A percentile compares a stretch with the other conserved stretches of the same genome.
phyloP scores from a whole-genome alignment of 306 rosid genomes.

The Heteromeles arbutifolia region DNA sequence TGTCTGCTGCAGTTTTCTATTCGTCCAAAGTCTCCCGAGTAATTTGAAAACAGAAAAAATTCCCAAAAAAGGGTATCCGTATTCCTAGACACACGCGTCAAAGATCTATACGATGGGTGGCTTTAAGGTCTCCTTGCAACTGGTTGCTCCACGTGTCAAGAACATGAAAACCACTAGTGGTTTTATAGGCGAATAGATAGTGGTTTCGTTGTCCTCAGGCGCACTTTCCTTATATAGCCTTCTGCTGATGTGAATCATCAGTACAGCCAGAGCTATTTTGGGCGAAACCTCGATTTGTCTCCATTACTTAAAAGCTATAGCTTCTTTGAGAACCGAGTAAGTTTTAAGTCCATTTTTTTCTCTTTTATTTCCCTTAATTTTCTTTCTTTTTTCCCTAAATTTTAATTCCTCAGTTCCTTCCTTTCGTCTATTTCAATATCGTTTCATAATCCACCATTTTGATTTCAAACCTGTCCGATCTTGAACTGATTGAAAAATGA shows the following conservation, averaged over 20 bases:
- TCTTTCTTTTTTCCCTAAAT: background rate
- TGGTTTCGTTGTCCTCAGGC: slow-evolving; percentile 26
- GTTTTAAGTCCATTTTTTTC: background rate
- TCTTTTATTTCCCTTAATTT: background rate
- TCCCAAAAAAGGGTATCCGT: slow-evolving; percentile 31
- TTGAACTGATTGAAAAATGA: background rate
- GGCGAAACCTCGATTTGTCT: slow-evolving; percentile 38
- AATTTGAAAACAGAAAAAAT: slow-evolving; percentile 11
- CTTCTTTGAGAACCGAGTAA: slow-evolving; percentile 26
- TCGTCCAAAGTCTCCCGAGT: background rate
- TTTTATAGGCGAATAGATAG: slow-evolving; percentile 13
- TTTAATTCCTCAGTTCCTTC: background rate
- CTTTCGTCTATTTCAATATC: background rate
- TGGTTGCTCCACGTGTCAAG: slow-evolving; percentile 52
- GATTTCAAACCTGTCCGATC: background rate
- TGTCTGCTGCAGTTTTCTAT: background rate
- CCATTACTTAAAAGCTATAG: slow-evolving; percentile 27
- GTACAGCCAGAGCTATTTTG: slow-evolving; percentile 19
- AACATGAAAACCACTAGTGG: slow-evolving; percentile 19
- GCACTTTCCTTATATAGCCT: slow-evolving; percentile 71
- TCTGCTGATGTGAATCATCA: slow-evolving; percentile 38
- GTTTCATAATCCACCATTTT: background rate
- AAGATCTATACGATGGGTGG: slow-evolving; percentile 23
- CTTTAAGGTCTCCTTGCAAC: background rate
- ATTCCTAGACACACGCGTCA: slow-evolving; percentile 59